Base-by-base conservation (phyloP, 1,139 yeast genomes). In the Lizanozyma gosingica region DNA sequence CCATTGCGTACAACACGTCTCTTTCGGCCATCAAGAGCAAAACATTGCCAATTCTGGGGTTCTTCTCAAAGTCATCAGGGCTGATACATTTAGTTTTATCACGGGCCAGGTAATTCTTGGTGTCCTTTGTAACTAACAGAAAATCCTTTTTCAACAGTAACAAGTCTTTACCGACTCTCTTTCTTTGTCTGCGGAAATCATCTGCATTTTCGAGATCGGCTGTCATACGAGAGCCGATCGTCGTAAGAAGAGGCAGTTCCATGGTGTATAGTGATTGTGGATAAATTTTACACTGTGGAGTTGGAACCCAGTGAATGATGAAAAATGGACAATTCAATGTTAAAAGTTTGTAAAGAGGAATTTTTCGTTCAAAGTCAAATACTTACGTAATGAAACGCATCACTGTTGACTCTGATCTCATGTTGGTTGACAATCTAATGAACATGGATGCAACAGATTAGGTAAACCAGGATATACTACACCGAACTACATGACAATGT, bases 1-100 rank as follows among this genome's bases (percentile, higher is more conserved):
- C 90, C 57, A 78, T 69, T 1, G 90, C 83, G 51, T 74, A 77
- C 34, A 86, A 67, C 56, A 80, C 64, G 47, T 83, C 82, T 51
- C 92, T 70, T 57, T 86, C 95, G 1, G 83, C 78, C 9, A 73
- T 67, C 45, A 72, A 62, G 29, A 83, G 63, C 17, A 74, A 57
- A 16, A 83, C 57, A 22, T 60, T 56, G 14, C 78, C 85, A 51
- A 59, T 73, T 41, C 64, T 59, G 9, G 60, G 47, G 50, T 80
- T 72, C n/a, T 53, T 44, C 3, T 57, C 59, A 50, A 78, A 76
- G 43, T 77, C 72, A n/a, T 65, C 74, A 0, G 57, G 43, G 2
- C 67, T 51, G 35, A 80, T 67, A 18, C 62, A 57, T 35, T 70
- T 57, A 4, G 62, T 57, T 52, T 71, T 65, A 43, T 71, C 69